phyloP scores from a whole-genome alignment of 2,329 filamentous ascomycete genomes.

The Paraphoma sp. region DNA sequence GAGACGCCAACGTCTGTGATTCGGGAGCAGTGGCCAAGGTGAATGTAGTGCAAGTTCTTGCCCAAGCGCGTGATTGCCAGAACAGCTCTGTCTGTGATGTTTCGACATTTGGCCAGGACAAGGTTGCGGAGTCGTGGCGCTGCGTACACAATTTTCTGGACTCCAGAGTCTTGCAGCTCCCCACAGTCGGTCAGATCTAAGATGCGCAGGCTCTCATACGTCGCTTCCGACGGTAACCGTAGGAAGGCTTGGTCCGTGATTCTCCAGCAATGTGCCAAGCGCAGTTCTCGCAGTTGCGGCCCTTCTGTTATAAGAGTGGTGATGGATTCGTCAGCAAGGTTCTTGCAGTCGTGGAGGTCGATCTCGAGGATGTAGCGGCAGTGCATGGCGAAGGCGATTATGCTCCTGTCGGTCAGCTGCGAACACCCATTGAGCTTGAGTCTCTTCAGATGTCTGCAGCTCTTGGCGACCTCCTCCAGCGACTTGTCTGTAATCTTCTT shows the following conservation, averaged over 20 bases:
- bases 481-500: constrained; percentile 85
- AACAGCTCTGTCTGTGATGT: constrained; percentile 89
- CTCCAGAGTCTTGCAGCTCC: constrained; percentile 82
- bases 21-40: constrained; percentile 89
- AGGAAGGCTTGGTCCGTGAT: constrained; percentile 91
- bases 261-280: constrained; percentile 82
- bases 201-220: constrained; percentile 88
- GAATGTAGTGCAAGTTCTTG: constrained; percentile 96
- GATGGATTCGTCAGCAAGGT: constrained; percentile 83
- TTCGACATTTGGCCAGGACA: constrained; percentile 90
- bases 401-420: constrained; percentile 82
- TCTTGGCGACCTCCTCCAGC: constrained; percentile 78
- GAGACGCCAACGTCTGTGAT: constrained; percentile 91
- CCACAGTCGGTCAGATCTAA: constrained; percentile 90
- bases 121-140: constrained; percentile 91
- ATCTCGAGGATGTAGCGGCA: constrained; percentile 96
- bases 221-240: constrained; percentile 70
- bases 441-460: constrained; percentile 85
- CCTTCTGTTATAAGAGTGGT: constrained; percentile 80
- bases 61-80: constrained; percentile 85
- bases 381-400: constrained; percentile 84
- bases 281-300: constrained; percentile 85
- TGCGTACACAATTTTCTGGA: constrained; percentile 84
- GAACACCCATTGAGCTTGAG: constrained; percentile 92
- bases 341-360: constrained; percentile 84